phyloP scores from a whole-genome alignment of 257 asterid genomes.

The Striga asiatica region DNA sequence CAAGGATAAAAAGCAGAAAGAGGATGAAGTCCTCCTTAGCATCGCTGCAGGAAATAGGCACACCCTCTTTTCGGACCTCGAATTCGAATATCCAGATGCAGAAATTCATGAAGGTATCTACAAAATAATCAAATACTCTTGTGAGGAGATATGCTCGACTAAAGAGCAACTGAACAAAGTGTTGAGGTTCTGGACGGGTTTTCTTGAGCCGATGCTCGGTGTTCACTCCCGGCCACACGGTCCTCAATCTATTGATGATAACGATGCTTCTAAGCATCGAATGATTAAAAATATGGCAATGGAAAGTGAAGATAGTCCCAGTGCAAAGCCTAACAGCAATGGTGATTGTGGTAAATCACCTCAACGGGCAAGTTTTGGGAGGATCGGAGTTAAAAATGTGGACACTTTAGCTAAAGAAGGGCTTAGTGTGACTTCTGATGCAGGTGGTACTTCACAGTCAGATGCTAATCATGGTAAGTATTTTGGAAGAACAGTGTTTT shows the following conservation, averaged over 20 bases:
- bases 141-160: slow-evolving; percentile 79
- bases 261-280: slow-evolving; percentile 28
- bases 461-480: slow-evolving; percentile 47
- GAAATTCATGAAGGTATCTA: slow-evolving; percentile 72
- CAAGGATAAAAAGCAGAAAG: slow-evolving; percentile 72
- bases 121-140: slow-evolving; percentile 66
- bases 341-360: slow-evolving; percentile 48
- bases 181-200: slow-evolving; percentile 66
- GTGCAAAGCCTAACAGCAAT: slow-evolving; percentile 36
- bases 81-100: slow-evolving; percentile 58
- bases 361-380: slow-evolving; percentile 26
- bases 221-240: slow-evolving; percentile 38
- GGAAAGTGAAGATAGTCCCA: slow-evolving; percentile 51
- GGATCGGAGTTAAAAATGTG: slow-evolving; percentile 26
- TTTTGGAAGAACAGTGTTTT: slow-evolving; percentile 3
- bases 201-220: slow-evolving; percentile 75
- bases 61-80: slow-evolving; percentile 55
- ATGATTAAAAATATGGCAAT: slow-evolving; percentile 20
- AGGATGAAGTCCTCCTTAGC: slow-evolving; percentile 53
- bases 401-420: slow-evolving; percentile 42
- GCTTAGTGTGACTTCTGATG: slow-evolving; percentile 23
- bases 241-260: slow-evolving; percentile 39
- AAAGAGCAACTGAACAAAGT: slow-evolving; percentile 72
- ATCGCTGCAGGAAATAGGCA: slow-evolving; percentile 67
- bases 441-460: slow-evolving; percentile 33